Percentiles rank a stretch among this genome's conserved stretches.
These are phyloP conservation scores for Penicillium salamii DNA, from an alignment of 495 filamentous ascomycete species.

Conservation along the genomic window DNA sequence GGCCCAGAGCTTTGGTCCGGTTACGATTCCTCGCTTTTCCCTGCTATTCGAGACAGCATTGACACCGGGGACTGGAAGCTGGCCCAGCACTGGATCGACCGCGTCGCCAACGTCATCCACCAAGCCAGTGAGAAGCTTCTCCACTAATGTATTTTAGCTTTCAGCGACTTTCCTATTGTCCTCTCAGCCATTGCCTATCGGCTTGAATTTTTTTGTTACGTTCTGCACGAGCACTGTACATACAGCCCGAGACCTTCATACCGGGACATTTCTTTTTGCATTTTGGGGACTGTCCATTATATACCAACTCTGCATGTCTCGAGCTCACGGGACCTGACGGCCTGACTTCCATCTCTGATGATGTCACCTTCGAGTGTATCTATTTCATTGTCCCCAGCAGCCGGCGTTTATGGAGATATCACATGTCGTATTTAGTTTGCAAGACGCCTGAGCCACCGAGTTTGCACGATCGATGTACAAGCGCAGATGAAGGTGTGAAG, in stretches of 20 bases:
- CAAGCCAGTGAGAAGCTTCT: slow-evolving; percentile 61
- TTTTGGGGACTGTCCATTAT: slow-evolving; percentile 16
- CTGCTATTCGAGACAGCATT: slow-evolving; percentile 78
- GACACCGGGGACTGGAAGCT: slow-evolving; percentile 66
- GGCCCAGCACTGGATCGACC: slow-evolving; percentile 68
- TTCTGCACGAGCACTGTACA: slow-evolving; percentile 25
- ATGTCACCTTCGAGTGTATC: slow-evolving; percentile 3
- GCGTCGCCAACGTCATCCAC: slow-evolving; percentile 65
- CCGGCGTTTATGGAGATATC: slow-evolving; percentile 11
- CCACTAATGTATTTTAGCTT: slow-evolving; percentile 29
- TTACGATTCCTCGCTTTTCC: slow-evolving; percentile 75
- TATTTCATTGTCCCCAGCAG: slow-evolving; percentile 6
- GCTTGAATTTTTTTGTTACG: slow-evolving; percentile 2
- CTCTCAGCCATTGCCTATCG: slow-evolving; percentile 13
- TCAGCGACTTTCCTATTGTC: slow-evolving; percentile 1
- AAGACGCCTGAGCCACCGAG: not conserved
- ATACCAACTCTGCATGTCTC: slow-evolving; percentile 16
- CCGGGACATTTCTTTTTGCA: slow-evolving; percentile 10
- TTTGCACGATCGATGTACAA: too few relatives aligned
- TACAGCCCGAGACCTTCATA: slow-evolving; percentile 7
- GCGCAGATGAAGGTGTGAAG: too few relatives aligned
- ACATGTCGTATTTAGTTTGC: slow-evolving; percentile 2
- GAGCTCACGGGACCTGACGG: not conserved
- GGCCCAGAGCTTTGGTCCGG: slow-evolving; percentile 78
- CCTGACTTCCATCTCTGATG: not conserved